These are phyloP conservation scores for Harrya chromipes DNA, from an alignment of 768 basidiomycete species.

Conservation along the genomic window DNA sequence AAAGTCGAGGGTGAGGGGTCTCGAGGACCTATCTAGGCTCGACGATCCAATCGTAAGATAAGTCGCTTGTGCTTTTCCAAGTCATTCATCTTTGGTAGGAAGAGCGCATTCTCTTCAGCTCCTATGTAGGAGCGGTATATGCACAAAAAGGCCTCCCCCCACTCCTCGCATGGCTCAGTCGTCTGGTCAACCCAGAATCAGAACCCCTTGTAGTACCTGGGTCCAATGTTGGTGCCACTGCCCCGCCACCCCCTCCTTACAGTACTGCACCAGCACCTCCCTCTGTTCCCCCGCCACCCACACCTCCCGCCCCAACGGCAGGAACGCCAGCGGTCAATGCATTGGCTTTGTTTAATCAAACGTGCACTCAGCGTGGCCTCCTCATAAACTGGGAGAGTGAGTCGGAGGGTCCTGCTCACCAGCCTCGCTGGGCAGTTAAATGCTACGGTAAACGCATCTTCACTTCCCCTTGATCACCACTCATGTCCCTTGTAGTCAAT, in stretches of 20 bases:
- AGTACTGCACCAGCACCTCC: conserved; percentile 14
- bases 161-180: conserved; percentile 58
- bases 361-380: conserved; percentile 45
- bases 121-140: conserved; percentile 67
- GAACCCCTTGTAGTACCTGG: conserved; percentile 22
- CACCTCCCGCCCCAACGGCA: conserved; percentile 14
- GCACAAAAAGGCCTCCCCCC: conserved; percentile 48
- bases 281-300: conserved; percentile 22
- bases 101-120: conserved; percentile 51
- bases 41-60: conserved; percentile 35
- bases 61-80: neutral
- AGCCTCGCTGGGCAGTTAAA: conserved; percentile 54
- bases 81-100: conserved; percentile 39
- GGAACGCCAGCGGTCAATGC: conserved; percentile 33
- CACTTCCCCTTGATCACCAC: neutral
- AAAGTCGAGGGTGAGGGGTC: conserved; percentile 50
- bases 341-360: conserved; percentile 51
- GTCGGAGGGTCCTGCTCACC: conserved; percentile 49
- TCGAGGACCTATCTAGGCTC: conserved; percentile 36
- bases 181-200: conserved; percentile 50
- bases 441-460: conserved; percentile 45
- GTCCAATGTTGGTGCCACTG: conserved; percentile 4
- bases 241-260: conserved; percentile 27
- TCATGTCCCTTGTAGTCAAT: conserved; percentile 41
- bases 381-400: conserved; percentile 47